These are phyloP conservation scores for Candida freyschussii DNA, from an alignment of 1,139 yeast species.

Conservation along the genomic window DNA sequence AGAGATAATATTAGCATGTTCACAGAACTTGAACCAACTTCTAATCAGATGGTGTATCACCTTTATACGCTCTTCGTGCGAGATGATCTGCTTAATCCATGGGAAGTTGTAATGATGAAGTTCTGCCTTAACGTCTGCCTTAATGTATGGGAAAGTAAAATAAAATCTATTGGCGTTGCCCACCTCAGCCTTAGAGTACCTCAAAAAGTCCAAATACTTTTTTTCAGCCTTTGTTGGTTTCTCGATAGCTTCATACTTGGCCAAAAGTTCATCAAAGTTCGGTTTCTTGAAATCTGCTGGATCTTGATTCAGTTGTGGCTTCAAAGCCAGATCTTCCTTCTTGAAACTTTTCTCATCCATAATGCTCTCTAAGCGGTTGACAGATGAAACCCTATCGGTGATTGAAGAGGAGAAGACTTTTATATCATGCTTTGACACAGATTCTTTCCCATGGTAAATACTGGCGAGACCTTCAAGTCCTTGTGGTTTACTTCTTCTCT, in stretches of 20 bases:
- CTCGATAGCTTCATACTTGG: slow-evolving; percentile 11
- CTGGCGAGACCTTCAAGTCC: slow-evolving; percentile 19
- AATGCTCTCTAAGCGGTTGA: slow-evolving; percentile 2
- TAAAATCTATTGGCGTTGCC: slow-evolving; percentile 23
- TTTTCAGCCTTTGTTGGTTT: slow-evolving; percentile 18
- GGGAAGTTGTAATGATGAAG: slow-evolving; percentile 46
- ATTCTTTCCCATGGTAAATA: slow-evolving; percentile 10
- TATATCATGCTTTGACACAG: slow-evolving; percentile 3
- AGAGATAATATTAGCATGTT: slow-evolving; percentile 41
- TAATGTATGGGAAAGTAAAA: slow-evolving; percentile 45
- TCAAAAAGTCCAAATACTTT: slow-evolving; percentile 24
- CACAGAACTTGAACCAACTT: slow-evolving; percentile 54
- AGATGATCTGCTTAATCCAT: slow-evolving; percentile 39
- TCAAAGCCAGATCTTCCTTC: slow-evolving; percentile 9
- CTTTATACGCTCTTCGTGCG: slow-evolving; percentile 39
- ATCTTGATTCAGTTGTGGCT: slow-evolving; percentile 9
- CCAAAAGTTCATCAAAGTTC: slow-evolving; percentile 14
- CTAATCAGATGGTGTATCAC: slow-evolving; percentile 49
- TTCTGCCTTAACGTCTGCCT: slow-evolving; percentile 39
- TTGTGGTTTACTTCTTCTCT: slow-evolving; percentile 17
- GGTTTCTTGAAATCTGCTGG: slow-evolving; percentile 16
- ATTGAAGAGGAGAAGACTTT: slow-evolving; percentile 4
- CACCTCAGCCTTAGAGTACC: slow-evolving; percentile 19
- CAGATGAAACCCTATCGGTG: slow-evolving; percentile 8
- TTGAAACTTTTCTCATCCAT: slow-evolving; percentile 5